Percentiles rank a stretch among this genome's conserved stretches.
Conservation (phyloP, 2,329 filamentous ascomycete species). For the Drechslerella stenobrocha region DNA sequence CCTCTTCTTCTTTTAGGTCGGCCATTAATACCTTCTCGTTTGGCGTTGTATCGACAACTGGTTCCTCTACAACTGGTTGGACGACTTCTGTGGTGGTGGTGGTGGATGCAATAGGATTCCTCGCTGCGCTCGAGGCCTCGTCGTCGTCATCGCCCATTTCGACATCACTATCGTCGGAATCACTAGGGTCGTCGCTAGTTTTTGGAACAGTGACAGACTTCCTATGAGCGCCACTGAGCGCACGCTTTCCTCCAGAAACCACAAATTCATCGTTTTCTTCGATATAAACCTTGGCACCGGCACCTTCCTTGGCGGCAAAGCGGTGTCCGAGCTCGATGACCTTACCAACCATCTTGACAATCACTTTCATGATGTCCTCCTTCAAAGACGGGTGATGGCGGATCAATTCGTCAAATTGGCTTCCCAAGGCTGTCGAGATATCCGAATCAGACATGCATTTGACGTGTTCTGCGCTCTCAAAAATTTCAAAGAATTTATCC, state of each 20-base stretch:
- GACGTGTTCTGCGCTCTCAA: constrained; percentile 87
- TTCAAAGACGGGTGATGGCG: constrained; percentile 88
- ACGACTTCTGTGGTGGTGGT: constrained; percentile 49
- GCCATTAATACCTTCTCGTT: constrained; percentile 55
- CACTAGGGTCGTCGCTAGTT: constrained; percentile 35
- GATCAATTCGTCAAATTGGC: constrained; percentile 88
- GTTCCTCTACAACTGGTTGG: constrained; percentile 40
- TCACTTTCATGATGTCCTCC: constrained; percentile 76
- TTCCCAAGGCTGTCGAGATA: constrained; percentile 73
- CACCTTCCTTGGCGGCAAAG: constrained; percentile 69
- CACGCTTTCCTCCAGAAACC: constrained; percentile 63
- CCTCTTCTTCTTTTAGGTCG: constrained; percentile 60
- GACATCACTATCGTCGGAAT: constrained; percentile 58
- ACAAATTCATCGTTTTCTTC: constrained; percentile 64
- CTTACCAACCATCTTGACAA: constrained; percentile 83
- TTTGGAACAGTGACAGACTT: constrained; percentile 53
- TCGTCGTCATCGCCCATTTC: constrained; percentile 66
- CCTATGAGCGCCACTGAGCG: constrained; percentile 53
- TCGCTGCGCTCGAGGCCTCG: constrained; percentile 49
- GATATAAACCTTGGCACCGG: constrained; percentile 77
- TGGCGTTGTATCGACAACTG: constrained; percentile 37
- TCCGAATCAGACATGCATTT: constrained; percentile 76
- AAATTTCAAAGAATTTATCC: constrained; percentile 90
- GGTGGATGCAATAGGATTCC: constrained; percentile 49
- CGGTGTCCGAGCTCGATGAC: constrained; percentile 73